phyloP scores from a whole-genome alignment of 176 grass and related monocot species.

The Cenchrus americanus region DNA sequence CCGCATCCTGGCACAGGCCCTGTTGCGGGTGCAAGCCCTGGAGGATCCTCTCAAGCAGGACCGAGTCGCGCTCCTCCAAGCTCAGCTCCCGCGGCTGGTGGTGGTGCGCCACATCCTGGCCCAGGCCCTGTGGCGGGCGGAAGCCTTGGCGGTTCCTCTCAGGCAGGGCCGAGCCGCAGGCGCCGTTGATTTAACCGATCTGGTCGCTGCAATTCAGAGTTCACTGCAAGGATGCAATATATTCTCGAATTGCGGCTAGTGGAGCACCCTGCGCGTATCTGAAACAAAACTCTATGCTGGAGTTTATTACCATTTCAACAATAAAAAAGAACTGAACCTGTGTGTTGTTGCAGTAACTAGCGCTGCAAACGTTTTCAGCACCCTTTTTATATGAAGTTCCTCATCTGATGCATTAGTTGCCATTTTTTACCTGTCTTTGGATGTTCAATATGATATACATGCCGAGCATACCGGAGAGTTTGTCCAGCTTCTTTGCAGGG shows the following conservation, averaged over 20 bases:
- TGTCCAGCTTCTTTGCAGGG: too few relatives aligned
- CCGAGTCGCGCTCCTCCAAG: constrained; percentile 10
- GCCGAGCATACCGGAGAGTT: neutral
- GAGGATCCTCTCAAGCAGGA: neutral
- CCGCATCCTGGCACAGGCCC: neutral
- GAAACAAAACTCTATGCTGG: neutral
- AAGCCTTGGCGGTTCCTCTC: neutral
- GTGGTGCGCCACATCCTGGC: neutral
- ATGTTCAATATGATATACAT: neutral
- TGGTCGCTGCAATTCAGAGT: constrained; percentile 13
- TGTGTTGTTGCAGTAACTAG: neutral
- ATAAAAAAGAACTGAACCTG: neutral
- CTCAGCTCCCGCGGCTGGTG: constrained; percentile 28
- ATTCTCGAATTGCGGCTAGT: neutral
- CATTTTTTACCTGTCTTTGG: neutral
- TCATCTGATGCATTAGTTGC: neutral
- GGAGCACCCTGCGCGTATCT: neutral
- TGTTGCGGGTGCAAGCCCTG: neutral
- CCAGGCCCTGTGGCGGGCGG: neutral
- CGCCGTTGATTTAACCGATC: neutral
- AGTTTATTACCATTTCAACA: neutral
- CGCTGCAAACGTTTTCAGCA: neutral
- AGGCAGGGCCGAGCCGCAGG: neutral
- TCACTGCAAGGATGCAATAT: neutral
- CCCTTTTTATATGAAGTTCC: neutral